A percentile compares a stretch with the other conserved stretches of the same genome.
Conservation (phyloP, 192 early-diverging fungal genomes). For the Linderina pennispora region DNA sequence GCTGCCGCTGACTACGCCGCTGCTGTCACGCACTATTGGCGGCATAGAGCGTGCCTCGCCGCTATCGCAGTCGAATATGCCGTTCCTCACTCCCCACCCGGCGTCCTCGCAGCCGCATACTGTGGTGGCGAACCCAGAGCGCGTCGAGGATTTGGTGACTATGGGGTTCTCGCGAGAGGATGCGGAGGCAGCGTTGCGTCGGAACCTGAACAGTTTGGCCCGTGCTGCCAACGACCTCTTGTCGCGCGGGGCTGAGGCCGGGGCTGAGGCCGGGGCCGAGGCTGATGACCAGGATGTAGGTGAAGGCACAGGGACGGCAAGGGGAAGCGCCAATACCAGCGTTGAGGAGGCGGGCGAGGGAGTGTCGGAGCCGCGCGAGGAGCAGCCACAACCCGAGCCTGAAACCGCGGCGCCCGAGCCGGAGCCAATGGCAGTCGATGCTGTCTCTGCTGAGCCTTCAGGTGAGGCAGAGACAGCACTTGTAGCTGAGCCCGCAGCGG, state of each 20-base stretch:
- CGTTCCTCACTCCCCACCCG: slow-evolving; percentile 4
- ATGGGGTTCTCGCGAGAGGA: slow-evolving; percentile 83
- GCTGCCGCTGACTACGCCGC: too few relatives aligned
- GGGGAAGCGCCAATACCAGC: too few relatives aligned
- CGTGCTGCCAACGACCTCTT: slow-evolving; percentile 84
- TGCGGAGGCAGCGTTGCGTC: slow-evolving; percentile 71
- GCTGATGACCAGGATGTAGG: not conserved
- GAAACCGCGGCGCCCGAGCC: slow-evolving; percentile 3
- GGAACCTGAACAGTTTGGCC: slow-evolving; percentile 68
- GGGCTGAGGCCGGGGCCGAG: slow-evolving; percentile 51
- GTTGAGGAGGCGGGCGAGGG: too few relatives aligned
- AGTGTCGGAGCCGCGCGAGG: too few relatives aligned
- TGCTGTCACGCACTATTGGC: slow-evolving; percentile 15
- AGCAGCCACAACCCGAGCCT: too few relatives aligned
- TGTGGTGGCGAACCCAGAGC: slow-evolving; percentile 52
- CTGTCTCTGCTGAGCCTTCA: slow-evolving; percentile 8
- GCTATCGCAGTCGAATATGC: slow-evolving; percentile 6
- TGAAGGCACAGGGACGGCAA: not conserved
- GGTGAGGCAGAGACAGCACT: slow-evolving; percentile 7
- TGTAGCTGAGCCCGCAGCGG: slow-evolving; percentile 1
- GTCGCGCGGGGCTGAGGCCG: slow-evolving; percentile 20
- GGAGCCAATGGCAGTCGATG: slow-evolving; percentile 35
- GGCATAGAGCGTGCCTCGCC: slow-evolving; percentile 10
- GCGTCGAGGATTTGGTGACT: slow-evolving; percentile 66
- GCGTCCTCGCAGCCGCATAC: not conserved